Percentiles rank a stretch among this genome's conserved stretches.
phyloP scores from a whole-genome alignment of 441 rosid genomes.

The Populus hybrid region DNA sequence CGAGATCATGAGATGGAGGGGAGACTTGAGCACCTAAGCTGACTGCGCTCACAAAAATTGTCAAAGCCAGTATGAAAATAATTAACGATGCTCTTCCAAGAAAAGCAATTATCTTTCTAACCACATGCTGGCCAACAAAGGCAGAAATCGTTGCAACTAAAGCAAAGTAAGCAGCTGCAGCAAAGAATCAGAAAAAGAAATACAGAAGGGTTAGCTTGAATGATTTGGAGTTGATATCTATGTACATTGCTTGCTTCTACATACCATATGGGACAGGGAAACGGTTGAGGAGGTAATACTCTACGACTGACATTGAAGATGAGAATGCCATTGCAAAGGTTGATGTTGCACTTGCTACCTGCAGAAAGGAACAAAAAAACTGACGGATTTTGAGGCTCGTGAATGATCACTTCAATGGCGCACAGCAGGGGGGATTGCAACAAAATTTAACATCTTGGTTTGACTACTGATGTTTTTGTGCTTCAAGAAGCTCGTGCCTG shows the following conservation, averaged over 20 bases:
- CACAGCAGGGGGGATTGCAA: too few relatives aligned
- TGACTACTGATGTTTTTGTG: too few relatives aligned
- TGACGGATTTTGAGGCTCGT: too few relatives aligned
- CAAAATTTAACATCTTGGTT: too few relatives aligned
- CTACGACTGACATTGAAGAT: conserved; percentile 64
- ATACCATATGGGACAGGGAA: conserved; percentile 54
- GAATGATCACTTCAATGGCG: too few relatives aligned
- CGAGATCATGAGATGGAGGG: neutral
- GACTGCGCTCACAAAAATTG: conserved; percentile 59
- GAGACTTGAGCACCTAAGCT: conserved; percentile 39
- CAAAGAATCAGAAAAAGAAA: neutral
- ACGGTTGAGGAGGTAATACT: conserved; percentile 52
- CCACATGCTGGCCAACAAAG: conserved; percentile 52
- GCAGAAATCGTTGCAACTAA: conserved; percentile 51
- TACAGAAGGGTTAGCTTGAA: neutral
- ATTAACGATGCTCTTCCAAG: conserved; percentile 62
- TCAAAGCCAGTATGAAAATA: conserved; percentile 13
- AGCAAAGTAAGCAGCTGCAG: conserved; percentile 46
- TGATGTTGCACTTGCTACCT: conserved; percentile 72
- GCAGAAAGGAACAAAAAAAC: neutral
- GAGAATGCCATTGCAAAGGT: conserved; percentile 62
- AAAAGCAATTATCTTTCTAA: conserved; percentile 39
- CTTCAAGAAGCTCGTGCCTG: too few relatives aligned
- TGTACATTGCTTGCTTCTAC: neutral
- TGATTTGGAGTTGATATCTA: neutral